phyloP scores from a whole-genome alignment of 306 rosid genomes.

The Geum urbanum region DNA sequence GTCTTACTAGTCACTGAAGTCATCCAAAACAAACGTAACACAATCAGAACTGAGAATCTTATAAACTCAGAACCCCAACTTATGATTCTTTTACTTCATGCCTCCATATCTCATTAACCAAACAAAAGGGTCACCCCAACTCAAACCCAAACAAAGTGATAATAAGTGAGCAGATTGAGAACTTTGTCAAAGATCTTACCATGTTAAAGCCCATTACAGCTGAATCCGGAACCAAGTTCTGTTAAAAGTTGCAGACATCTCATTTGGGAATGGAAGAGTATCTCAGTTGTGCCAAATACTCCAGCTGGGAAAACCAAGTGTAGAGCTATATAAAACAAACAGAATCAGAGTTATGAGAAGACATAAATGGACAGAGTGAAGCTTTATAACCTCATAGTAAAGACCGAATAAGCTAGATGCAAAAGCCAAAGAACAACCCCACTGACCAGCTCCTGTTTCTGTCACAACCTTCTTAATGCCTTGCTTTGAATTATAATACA shows the following conservation, averaged over 20 bases:
- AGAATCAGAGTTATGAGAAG: neutral
- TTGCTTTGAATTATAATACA: no score
- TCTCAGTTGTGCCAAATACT: conserved; percentile 36
- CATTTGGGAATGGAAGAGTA: conserved; percentile 36
- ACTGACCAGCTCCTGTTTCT: no score
- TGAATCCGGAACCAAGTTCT: conserved; percentile 38
- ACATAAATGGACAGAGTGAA: no score
- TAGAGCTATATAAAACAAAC: neutral
- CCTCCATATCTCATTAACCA: conserved; percentile 5
- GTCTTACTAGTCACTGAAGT: neutral
- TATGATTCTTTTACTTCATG: neutral
- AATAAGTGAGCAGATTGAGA: no score
- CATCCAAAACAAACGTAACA: neutral
- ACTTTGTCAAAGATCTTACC: no score
- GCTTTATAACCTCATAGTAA: no score
- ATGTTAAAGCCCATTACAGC: conserved; percentile 40
- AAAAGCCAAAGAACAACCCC: no score
- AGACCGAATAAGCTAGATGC: no score
- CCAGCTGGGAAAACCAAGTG: neutral
- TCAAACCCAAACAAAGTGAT: neutral
- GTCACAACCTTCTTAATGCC: no score
- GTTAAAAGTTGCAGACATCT: conserved; percentile 29
- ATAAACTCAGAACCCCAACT: neutral
- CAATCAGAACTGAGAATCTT: neutral
- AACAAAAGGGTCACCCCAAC: conserved; percentile 4